phyloP scores from a whole-genome alignment of 176 grass and related monocot species.

The Thinopyrum elongatum region DNA sequence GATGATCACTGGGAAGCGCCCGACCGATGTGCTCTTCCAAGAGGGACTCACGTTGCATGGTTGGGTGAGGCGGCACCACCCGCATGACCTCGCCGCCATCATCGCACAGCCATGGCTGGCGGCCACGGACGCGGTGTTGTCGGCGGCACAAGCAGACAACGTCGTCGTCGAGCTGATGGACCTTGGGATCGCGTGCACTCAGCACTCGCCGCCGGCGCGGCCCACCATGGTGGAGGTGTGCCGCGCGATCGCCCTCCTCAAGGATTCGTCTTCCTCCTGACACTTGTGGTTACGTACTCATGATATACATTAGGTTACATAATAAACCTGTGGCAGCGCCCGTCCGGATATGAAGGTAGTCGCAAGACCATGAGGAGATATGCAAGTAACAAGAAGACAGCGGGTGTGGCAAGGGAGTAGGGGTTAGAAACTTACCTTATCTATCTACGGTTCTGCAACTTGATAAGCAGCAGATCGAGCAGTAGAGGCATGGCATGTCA shows the following conservation, averaged over 20 bases:
- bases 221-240: slow-evolving; percentile 74
- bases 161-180: slow-evolving; percentile 59
- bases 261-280: slow-evolving; percentile 40
- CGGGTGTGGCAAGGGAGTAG: no score
- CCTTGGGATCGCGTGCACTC: slow-evolving; percentile 79
- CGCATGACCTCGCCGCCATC: slow-evolving; percentile 46
- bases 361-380: no score
- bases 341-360: no score
- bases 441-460: no score
- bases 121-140: neutral
- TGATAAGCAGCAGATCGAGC: no score
- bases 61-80: slow-evolving; percentile 68
- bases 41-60: slow-evolving; percentile 82
- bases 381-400: no score
- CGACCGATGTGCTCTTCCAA: slow-evolving; percentile 76
- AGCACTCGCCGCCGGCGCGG: slow-evolving; percentile 51
- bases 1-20: slow-evolving; percentile 77
- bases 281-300: neutral
- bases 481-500: no score
- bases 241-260: slow-evolving; percentile 57
- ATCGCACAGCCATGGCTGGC: slow-evolving; percentile 38
- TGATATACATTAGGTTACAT: neutral
- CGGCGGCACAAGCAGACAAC: slow-evolving; percentile 10
- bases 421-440: no score
- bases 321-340: no score